Base-by-base conservation (phyloP, 2,329 filamentous ascomycete genomes). In the Sporothrix euskadiensis region DNA sequence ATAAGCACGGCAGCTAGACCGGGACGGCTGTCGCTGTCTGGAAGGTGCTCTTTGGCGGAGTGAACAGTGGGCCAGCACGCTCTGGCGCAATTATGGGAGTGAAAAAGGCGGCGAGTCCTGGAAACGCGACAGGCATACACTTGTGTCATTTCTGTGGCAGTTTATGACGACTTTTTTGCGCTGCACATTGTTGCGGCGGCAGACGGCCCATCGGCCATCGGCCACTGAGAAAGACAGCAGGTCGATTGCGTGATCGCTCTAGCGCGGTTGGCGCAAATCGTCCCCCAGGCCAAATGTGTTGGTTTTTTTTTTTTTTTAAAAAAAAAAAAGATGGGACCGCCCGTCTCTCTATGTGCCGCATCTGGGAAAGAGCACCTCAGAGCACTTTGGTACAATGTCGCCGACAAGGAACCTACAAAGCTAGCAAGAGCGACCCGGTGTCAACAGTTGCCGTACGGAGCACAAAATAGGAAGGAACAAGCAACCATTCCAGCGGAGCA, bases 211-310 rank as follows among this genome's bases (percentile, higher is more conserved):
- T 70, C 71, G 74, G 69, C 74, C 71, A 54, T 73, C 71, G 74
- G 65, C 73, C 70, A 74, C 68, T 74, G 65, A 75, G 66, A 63
- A 68, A 72, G 26, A 32, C 26, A 39, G 56, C 19, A 16, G 4
- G 57, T n/a, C 78, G 79, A 81, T 81, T 78, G 79, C 79, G 79
- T 80, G 79, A 80, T 81, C 78, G 77, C 75, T 72, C 75, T 80
- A 80, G 78, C 77, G 78, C 76, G 56, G 35, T 69, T 69, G 66
- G 65, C 52, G 72, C 68, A 70, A 69, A 71, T 61, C 44, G 22
- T 65, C 41, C 63, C 74, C 71, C 57, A 59, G 26, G 30, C 57
- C 71, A 44, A 32, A 65, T 16, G 35, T 16, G n/a, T 16, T 32
- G 26, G 16, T 59, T 71, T 52, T 71, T 52, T 71, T 26, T 26